phyloP scores from a whole-genome alignment of 192 early-diverging fungal genomes.

The Linnemannia schmuckeri region DNA sequence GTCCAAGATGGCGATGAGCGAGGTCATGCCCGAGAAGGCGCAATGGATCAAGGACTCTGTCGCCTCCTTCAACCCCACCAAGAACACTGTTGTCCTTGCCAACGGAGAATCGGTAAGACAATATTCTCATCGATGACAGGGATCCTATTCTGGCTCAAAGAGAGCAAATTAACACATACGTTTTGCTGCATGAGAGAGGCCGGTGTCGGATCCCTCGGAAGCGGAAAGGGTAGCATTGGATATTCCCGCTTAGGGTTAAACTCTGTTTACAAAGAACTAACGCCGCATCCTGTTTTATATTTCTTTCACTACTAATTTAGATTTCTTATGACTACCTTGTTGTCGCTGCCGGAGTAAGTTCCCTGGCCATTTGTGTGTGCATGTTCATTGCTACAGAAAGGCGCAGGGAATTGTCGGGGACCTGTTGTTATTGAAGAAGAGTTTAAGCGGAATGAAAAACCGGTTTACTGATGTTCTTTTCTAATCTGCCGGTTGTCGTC shows the following conservation, averaged over 20 bases:
- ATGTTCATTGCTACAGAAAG: background rate
- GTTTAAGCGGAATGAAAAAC: background rate
- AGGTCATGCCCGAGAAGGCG: conserved; percentile 79
- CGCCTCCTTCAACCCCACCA: conserved; percentile 74
- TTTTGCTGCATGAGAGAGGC: background rate
- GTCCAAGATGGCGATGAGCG: conserved; percentile 73
- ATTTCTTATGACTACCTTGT: conserved; percentile 55
- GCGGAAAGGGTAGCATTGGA: background rate
- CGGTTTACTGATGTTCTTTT: background rate
- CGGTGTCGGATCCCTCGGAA: conserved; percentile 4
- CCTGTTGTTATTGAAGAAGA: background rate
- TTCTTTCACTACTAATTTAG: conserved; percentile 11
- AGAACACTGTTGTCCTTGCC: conserved; percentile 74
- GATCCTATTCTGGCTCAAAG: background rate
- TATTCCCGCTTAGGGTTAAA: conserved; percentile 1
- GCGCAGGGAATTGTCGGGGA: background rate
- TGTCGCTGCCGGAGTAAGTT: conserved; percentile 56
- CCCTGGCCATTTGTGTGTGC: background rate
- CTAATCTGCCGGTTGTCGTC: conserved; percentile 74
- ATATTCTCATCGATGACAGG: background rate
- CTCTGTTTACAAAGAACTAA: conserved; percentile 18
- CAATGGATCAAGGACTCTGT: conserved; percentile 84
- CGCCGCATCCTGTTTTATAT: background rate
- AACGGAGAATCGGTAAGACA: conserved; percentile 71
- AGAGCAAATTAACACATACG: background rate